Evolutionary conservation across 371 early-diverging fungal genomes (phyloP).

Genomic region (Conidiobolus incongruus): DNA sequence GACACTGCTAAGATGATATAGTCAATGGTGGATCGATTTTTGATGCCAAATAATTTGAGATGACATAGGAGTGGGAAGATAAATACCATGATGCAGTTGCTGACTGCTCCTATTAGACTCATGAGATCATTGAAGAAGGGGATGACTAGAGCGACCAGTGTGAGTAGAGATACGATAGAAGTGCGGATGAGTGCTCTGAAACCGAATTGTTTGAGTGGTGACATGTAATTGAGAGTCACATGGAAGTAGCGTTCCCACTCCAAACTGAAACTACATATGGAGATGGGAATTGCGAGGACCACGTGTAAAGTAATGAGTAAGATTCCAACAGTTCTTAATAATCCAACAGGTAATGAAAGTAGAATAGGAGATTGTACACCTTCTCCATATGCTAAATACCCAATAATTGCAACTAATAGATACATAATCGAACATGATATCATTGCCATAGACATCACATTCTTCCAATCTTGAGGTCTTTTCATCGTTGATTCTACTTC

Average conservation of each 20-base stretch:
- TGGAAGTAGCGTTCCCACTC: not conserved
- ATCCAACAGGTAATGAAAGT: slow-evolving; percentile 37
- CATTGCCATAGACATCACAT: slow-evolving; percentile 37
- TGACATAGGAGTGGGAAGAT: slow-evolving; percentile 63
- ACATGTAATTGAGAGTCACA: not conserved
- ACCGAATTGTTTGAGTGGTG: slow-evolving; percentile 15
- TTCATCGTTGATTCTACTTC: slow-evolving; percentile 69
- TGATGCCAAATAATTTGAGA: slow-evolving; percentile 39
- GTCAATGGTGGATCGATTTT: too few species aligned
- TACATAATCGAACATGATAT: slow-evolving; percentile 50
- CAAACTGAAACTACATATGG: slow-evolving; percentile 37
- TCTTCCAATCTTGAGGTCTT: slow-evolving; percentile 43
- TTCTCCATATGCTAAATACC: slow-evolving; percentile 61
- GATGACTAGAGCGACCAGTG: slow-evolving; percentile 33
- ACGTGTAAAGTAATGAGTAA: slow-evolving; percentile 63
- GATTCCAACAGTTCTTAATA: slow-evolving; percentile 31
- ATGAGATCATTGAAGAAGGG: slow-evolving; percentile 62
- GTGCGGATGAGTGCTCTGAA: slow-evolving; percentile 30
- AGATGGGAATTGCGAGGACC: slow-evolving; percentile 54
- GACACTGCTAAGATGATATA: too few species aligned
- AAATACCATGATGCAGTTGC: slow-evolving; percentile 52
- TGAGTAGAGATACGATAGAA: slow-evolving; percentile 21
- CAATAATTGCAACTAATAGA: slow-evolving; percentile 41
- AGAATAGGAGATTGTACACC: slow-evolving; percentile 43
- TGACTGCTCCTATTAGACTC: slow-evolving; percentile 57